Evolutionary conservation across 2,329 filamentous ascomycete species (phyloP).

Genomic region (Aureobasidium sp.): DNA sequence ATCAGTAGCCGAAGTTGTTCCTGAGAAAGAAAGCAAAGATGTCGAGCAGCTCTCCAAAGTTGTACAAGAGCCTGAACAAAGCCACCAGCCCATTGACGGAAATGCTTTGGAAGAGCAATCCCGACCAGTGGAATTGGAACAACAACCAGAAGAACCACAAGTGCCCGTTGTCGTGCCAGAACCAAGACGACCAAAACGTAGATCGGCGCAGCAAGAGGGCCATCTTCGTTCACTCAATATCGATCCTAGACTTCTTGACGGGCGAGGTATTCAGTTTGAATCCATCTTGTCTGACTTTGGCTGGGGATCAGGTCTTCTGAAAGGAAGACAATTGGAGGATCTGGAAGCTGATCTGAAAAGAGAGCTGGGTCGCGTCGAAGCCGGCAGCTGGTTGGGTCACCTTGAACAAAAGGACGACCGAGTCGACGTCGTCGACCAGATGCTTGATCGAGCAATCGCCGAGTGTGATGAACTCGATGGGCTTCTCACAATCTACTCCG

Average conservation of each 20-base stretch:
- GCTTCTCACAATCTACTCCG: conserved; percentile 84
- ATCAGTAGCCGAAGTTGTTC: conserved; percentile 23
- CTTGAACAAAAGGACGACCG: conserved; percentile 81
- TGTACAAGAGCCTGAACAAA: background rate
- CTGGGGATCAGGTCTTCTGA: conserved; percentile 74
- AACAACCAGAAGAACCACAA: conserved; percentile 24
- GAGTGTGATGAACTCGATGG: conserved; percentile 97
- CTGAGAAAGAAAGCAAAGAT: conserved; percentile 54
- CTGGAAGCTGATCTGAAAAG: conserved; percentile 77
- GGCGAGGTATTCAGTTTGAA: conserved; percentile 71
- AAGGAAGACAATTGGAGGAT: conserved; percentile 67
- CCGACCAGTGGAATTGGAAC: conserved; percentile 24
- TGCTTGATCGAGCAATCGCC: conserved; percentile 82
- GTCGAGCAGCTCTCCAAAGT: conserved; percentile 24
- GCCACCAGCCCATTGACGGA: background rate
- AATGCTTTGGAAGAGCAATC: background rate
- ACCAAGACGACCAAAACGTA: conserved; percentile 39
- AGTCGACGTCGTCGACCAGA: conserved; percentile 74
- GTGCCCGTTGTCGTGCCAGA: conserved; percentile 21
- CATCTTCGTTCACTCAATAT: conserved; percentile 73
- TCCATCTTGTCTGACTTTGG: conserved; percentile 79
- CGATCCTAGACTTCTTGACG: conserved; percentile 68
- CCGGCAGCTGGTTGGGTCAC: conserved; percentile 83
- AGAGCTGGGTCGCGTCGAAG: conserved; percentile 84
- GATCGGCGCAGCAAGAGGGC: conserved; percentile 67